Base-by-base conservation (phyloP, 306 rosid genomes). In the Prunus kanzakura region DNA sequence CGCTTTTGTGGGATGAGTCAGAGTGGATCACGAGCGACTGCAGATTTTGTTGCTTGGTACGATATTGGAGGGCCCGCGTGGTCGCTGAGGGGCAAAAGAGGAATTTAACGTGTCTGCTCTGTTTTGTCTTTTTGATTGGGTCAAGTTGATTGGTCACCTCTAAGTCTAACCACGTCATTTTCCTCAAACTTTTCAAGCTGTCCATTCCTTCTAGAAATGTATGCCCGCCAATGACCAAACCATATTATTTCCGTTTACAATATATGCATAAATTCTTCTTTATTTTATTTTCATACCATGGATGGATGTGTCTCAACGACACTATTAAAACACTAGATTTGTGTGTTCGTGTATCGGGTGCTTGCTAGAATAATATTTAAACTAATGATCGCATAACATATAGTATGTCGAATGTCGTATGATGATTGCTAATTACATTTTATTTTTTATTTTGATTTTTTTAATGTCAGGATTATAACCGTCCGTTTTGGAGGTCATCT, bases 11-110 rank as follows among this genome's bases (percentile, higher is more conserved):
- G 70, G 62, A 56, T 15, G 73, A 60, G 38, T 35, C 15, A 4
- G 30, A 58, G 67, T 23, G 38, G 43, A 71, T 83, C 89, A 86
- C 87, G 84, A 81, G 85, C 77, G 74, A 41, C 67, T 55, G 79
- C 73, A 74, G 64, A 43, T 6, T 23, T 57, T 30, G 65, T 51
- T 35, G 46, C 32, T 68, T 3, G 1, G 32, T 43, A 52, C 38
- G 22, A 6, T 9, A 11, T 3, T 2, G 63, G 49, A 29, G 75
- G 73, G 7, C 63, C 80, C 56, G 2, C 32, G 7, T 30, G 3
- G 55, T 15, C 1, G 41, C 0, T 20, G 9, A 46, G 67, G 81
- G 81, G n/a, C 14, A 29, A 50, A 2, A 12, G 29, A 8, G 47
- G 57, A 49, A 67, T 57, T 67, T 80, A 19, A 9, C 0, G 3